These are phyloP conservation scores for Chalciporus sp. DNA, from an alignment of 1,284 basidiomycete species.

Conservation along the genomic window DNA sequence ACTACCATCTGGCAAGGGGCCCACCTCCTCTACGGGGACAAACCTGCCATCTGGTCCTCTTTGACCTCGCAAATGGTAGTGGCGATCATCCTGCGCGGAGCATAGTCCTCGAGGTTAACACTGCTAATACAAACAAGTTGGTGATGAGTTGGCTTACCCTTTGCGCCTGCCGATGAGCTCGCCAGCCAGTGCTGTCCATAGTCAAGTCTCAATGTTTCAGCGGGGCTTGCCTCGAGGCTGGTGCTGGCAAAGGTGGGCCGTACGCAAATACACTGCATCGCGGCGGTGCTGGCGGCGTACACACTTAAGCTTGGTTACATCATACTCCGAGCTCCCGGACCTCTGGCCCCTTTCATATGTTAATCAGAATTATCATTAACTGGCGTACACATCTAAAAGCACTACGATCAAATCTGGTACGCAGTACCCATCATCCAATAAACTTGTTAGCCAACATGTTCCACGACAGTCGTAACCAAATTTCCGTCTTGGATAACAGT, in stretches of 20 bases:
- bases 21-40: conserved; percentile 54
- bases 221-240: neutral
- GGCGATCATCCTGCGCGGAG: conserved; percentile 44
- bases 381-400: neutral
- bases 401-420: neutral
- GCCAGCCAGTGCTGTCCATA: conserved; percentile 76
- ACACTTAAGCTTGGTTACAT: neutral
- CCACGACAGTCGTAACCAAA: conserved; percentile 86
- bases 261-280: neutral
- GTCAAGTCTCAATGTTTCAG: neutral
- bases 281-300: too few species aligned
- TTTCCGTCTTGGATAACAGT: conserved; percentile 84
- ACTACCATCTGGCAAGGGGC: conserved; percentile 51
- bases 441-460: conserved; percentile 69
- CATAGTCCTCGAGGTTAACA: conserved; percentile 3
- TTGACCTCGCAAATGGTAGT: conserved; percentile 36
- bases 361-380: neutral
- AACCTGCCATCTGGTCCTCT: conserved; percentile 54
- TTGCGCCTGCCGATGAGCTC: conserved; percentile 54
- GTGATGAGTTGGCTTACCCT: conserved; percentile 36
- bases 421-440: neutral
- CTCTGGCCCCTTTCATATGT: too few species aligned
- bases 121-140: neutral
- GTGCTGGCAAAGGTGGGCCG: neutral
- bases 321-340: too few species aligned